Percentiles rank a stretch among this genome's conserved stretches.
Conservation (phyloP, 352 stramenopile species). For the Globisporangium splendens region DNA sequence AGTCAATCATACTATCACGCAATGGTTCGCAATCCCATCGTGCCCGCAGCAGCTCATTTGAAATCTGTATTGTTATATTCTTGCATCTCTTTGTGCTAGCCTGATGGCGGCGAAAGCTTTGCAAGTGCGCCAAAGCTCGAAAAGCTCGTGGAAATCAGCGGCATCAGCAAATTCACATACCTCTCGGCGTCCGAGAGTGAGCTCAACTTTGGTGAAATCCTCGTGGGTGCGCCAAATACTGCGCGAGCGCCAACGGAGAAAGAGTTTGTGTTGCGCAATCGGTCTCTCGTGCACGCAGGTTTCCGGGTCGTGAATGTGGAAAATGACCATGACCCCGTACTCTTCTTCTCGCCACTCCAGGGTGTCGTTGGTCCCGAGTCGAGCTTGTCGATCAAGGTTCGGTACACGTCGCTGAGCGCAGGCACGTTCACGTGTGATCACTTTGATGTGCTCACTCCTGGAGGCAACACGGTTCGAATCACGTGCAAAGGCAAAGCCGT, state of each 20-base stretch:
- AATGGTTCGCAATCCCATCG: background rate
- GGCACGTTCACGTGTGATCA: slow-evolving; percentile 90
- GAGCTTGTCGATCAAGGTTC: slow-evolving; percentile 61
- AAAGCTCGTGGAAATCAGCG: slow-evolving; percentile 81
- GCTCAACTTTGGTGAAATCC: slow-evolving; percentile 81
- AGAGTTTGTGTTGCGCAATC: slow-evolving; percentile 87
- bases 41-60: background rate
- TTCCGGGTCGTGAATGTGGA: slow-evolving; percentile 78
- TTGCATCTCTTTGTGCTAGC: slow-evolving; percentile 11
- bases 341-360: slow-evolving; percentile 67
- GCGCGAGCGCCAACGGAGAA: slow-evolving; percentile 50
- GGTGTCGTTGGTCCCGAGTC: slow-evolving; percentile 77
- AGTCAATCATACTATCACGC: slow-evolving; percentile 7
- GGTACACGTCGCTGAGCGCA: slow-evolving; percentile 75
- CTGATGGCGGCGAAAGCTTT: slow-evolving; percentile 22
- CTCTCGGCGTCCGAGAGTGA: slow-evolving; percentile 75
- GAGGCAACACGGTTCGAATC: slow-evolving; percentile 79
- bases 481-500: slow-evolving; percentile 65
- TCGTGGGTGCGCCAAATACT: slow-evolving; percentile 55
- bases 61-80: too few relatives aligned
- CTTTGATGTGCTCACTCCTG: slow-evolving; percentile 87
- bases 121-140: slow-evolving; percentile 21
- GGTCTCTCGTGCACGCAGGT: slow-evolving; percentile 85
- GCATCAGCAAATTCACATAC: slow-evolving; percentile 89
- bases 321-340: slow-evolving; percentile 81